These are phyloP conservation scores for Euphorbia celastroides DNA, from an alignment of 441 rosid genomes.

Conservation along the genomic window DNA sequence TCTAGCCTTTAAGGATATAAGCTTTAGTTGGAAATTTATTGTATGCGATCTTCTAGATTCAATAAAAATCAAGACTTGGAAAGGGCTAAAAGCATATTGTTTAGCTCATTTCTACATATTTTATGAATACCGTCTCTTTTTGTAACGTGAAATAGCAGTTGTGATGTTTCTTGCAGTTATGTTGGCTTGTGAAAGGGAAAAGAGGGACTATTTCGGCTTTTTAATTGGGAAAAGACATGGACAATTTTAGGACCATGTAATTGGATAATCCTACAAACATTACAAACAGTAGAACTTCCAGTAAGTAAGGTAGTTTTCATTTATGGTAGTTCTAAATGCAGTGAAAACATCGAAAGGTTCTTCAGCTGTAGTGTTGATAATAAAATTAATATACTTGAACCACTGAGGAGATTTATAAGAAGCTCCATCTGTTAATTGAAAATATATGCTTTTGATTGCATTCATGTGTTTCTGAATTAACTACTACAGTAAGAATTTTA, in stretches of 20 bases:
- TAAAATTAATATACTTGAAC: neutral
- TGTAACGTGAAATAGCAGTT: neutral
- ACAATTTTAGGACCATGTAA: too few species aligned
- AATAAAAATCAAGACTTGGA: neutral
- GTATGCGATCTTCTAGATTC: too few species aligned
- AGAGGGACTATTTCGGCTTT: neutral
- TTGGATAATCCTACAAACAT: too few species aligned
- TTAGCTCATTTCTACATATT: neutral
- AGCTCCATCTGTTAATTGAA: neutral
- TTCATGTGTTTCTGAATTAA: too few species aligned
- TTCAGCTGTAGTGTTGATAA: neutral
- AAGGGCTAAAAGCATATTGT: neutral
- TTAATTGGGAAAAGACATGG: neutral
- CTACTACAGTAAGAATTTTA: too few species aligned
- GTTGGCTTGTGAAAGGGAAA: neutral
- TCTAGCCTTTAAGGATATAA: neutral
- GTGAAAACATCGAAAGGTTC: neutral
- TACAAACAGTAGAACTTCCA: neutral
- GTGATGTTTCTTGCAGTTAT: slow-evolving; percentile 11
- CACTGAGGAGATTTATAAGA: neutral
- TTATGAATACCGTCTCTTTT: neutral
- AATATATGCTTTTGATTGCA: neutral
- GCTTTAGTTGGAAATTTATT: too few species aligned
- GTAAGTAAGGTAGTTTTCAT: neutral
- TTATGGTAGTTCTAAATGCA: neutral